These are phyloP conservation scores for Rubroshorea leprosula DNA, from an alignment of 345 rosid species.

Conservation along the genomic window DNA sequence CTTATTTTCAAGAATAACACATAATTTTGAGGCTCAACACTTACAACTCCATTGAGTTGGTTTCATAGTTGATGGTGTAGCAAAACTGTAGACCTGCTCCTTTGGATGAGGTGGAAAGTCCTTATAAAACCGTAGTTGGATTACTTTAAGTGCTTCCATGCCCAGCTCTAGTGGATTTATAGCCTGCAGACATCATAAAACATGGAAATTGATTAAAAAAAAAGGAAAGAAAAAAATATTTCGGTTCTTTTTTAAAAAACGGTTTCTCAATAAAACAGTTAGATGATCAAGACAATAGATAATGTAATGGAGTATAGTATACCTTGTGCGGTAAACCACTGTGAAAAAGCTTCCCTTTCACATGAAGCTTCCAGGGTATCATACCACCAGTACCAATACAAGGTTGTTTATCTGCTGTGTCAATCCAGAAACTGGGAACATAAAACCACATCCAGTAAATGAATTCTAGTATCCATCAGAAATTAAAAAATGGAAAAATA, in stretches of 20 bases:
- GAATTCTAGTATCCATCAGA: slow-evolving; percentile 7
- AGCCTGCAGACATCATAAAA: slow-evolving; percentile 45
- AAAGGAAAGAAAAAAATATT: neutral
- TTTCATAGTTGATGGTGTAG: slow-evolving; percentile 97
- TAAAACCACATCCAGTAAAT: slow-evolving; percentile 8
- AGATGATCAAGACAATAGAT: too few relatives aligned
- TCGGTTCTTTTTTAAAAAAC: too few relatives aligned
- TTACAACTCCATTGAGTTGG: slow-evolving; percentile 97
- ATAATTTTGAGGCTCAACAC: slow-evolving; percentile 22
- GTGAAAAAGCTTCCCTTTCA: slow-evolving; percentile 89
- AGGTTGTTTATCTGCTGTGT: slow-evolving; percentile 97
- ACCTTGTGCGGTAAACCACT: slow-evolving; percentile 97
- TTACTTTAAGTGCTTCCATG: slow-evolving; percentile 82
- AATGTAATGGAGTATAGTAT: neutral
- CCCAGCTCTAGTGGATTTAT: slow-evolving; percentile 85
- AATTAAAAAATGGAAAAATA: neutral
- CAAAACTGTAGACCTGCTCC: slow-evolving; percentile 82
- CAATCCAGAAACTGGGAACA: slow-evolving; percentile 80
- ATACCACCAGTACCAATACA: slow-evolving; percentile 98
- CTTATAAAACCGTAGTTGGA: slow-evolving; percentile 70
- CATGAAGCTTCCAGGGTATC: slow-evolving; percentile 95
- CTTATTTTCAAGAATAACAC: slow-evolving; percentile 10
- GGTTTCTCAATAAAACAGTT: too few relatives aligned
- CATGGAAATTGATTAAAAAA: neutral
- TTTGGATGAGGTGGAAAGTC: slow-evolving; percentile 84